Evolutionary conservation across 2,329 filamentous ascomycete genomes (phyloP), one percentile per base, ranked within the genome.

Genomic region (Scleromitrula shiraiana): DNA sequence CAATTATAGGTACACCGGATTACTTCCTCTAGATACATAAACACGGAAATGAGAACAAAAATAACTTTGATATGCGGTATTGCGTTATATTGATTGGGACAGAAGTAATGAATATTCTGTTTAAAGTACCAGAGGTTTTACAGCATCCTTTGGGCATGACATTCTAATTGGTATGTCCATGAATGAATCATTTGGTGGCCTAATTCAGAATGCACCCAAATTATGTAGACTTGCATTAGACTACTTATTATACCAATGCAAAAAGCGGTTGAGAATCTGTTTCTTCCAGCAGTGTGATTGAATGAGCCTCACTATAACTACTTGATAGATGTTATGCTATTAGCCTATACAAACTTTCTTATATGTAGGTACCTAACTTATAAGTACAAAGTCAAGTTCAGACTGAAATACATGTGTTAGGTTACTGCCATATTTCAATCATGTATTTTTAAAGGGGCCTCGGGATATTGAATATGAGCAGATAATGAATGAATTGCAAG

Each of bases 11-110:
- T 63, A 98, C 93, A 56, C 91, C 91, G 49, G 91, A 98, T 70
- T 98, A 98, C 77, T 98, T 98, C 86, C 85, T 97, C 68, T 98
- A 86, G 73, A 61, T 42, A 41, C 38, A 47, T 36, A 32, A 33
- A 17, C 35, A 41, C 23, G 27, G 27, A 29, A 27, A 9, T 41
- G 33, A 41, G 33, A 44, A 46, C 35, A 48, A 43, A 46, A 27
- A 42, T 22, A 48, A 41, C 23, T 42, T 38, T 33, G 23, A 36
- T 38, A 46, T 49, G 44, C 41, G 33, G 23, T 42, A 48, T 48
- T 48, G 30, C 22, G 38, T 42, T 48, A 42, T 32, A 42, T 35
- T 26, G 29, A 24, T 36, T 43, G 45, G 38, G 27, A 49, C 56
- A 53, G 53, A 55, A 55, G 52, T 39, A 46, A 54, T 50, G 50